Base-by-base conservation (phyloP, 257 asterid species). In the Forsythia suspensa region DNA sequence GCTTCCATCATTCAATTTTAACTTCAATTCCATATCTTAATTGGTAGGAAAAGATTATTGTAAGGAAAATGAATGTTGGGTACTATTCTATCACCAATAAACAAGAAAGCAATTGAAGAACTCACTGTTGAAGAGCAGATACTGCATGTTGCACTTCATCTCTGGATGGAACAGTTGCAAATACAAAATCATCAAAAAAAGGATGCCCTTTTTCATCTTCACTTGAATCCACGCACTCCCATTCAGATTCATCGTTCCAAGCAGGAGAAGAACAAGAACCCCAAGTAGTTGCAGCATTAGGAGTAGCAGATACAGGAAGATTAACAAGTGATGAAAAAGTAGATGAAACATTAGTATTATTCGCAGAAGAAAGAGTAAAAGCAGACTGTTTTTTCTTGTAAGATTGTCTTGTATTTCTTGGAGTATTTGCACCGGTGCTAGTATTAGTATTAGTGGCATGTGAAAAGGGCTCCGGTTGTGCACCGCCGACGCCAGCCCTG, bases 101-200 rank as follows among this genome's bases (percentile, higher is more conserved):
- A 63, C 61, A 20, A 34, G 16, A 39, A 57, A 12, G 74, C 15
- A 38, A 51, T 21, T 34, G 6, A 73, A 42, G n/a, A 77, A 78
- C 87, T 87, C 66, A 93, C 98, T 83, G 87, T 67, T 89, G 94
- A 70, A 93, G 93, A 21, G 97, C 91, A 83, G 85, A 82, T 77
- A 93, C 86, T 6, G 97, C 98, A 70, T 80, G 86, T 57, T 81
- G 86, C 42, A 90, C 98, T 70, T 93, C 98, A 41, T 88, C 90
- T 0, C 9, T 71, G 16, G 94, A 86, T 12, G 98, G 98, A 85
- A 86, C 91, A 80, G 80, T 51, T 38, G 89, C 93, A 82, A 91
- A 85, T 36, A 91, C 86, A 74, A 44, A 82, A 77, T 88, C 94
- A 4, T 91, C 92, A 71, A 42, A 71, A 21, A 70, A 72, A 2